Evolutionary conservation across 2,329 filamentous ascomycete genomes (phyloP).

Genomic region (Emergomyces pasteurianus): DNA sequence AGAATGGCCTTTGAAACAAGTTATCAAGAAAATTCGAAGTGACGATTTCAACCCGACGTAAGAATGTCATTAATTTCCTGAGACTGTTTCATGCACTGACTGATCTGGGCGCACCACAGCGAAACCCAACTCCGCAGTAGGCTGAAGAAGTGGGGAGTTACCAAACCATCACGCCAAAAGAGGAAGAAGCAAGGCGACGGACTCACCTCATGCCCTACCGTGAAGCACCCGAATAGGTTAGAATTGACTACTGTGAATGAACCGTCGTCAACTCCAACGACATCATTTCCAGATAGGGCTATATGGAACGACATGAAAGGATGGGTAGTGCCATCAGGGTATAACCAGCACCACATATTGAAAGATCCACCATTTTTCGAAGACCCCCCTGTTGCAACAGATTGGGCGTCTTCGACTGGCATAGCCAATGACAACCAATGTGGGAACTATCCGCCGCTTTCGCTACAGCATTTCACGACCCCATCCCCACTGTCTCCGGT

Average conservation of each 20-base stretch:
- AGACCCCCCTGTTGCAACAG: background rate
- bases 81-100: background rate
- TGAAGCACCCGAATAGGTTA: background rate
- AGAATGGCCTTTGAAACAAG: slow-evolving; percentile 35
- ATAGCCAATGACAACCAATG: background rate
- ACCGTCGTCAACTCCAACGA: background rate
- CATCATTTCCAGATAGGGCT: background rate
- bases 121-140: slow-evolving; percentile 34
- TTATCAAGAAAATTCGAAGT: slow-evolving; percentile 33
- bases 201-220: background rate
- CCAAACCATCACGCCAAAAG: slow-evolving; percentile 33
- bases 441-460: background rate
- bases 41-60: slow-evolving; percentile 33
- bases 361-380: slow-evolving; percentile 1
- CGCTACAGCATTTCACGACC: background rate
- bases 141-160: slow-evolving; percentile 35
- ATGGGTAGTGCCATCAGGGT: background rate
- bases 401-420: background rate
- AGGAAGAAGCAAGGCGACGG: slow-evolving; percentile 18
- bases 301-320: background rate
- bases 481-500: background rate
- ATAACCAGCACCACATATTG: background rate
- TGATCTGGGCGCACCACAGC: slow-evolving; percentile 13
- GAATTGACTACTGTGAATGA: background rate
- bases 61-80: slow-evolving; percentile 8